Evolutionary conservation across 257 asterid species (phyloP).

Genomic region (Capsicum rhomboideum): DNA sequence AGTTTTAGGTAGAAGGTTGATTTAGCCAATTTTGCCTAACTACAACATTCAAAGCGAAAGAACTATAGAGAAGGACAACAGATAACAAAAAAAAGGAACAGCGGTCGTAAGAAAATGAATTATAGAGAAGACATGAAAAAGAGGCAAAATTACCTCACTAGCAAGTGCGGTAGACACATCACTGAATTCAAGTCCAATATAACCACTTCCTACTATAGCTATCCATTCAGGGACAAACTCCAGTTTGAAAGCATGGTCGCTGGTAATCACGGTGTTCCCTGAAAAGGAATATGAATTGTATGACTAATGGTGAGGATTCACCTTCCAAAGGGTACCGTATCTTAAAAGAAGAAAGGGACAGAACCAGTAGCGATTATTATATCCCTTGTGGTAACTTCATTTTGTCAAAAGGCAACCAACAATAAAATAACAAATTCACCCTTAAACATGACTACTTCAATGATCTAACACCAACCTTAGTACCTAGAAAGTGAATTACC

Average conservation of each 20-base stretch:
- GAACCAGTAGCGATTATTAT: constrained; percentile 94
- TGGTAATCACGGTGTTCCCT: constrained; percentile 87
- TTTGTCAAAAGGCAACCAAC: too few species aligned
- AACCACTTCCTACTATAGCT: constrained; percentile 95
- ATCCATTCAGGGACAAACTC: constrained; percentile 87
- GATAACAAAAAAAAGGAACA: background rate
- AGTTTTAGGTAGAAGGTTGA: too few species aligned
- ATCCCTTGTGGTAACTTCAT: constrained; percentile 68
- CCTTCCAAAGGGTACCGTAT: background rate
- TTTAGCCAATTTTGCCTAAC: background rate
- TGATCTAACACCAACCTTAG: too few species aligned
- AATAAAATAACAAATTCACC: too few species aligned
- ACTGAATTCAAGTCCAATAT: constrained; percentile 92
- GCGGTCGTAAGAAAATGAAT: background rate
- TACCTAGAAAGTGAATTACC: too few species aligned
- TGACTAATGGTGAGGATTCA: background rate
- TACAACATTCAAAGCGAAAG: background rate
- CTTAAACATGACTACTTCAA: too few species aligned
- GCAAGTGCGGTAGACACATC: constrained; percentile 96
- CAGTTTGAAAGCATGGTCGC: constrained; percentile 88
- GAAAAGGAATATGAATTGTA: constrained; percentile 10
- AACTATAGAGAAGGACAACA: background rate
- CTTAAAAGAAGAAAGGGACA: constrained; percentile 29
- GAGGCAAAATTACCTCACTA: constrained; percentile 58
- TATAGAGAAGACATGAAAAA: constrained; percentile 11